phyloP scores from a whole-genome alignment of 2,329 filamentous ascomycete species.

The Fusarium sublunatum region DNA sequence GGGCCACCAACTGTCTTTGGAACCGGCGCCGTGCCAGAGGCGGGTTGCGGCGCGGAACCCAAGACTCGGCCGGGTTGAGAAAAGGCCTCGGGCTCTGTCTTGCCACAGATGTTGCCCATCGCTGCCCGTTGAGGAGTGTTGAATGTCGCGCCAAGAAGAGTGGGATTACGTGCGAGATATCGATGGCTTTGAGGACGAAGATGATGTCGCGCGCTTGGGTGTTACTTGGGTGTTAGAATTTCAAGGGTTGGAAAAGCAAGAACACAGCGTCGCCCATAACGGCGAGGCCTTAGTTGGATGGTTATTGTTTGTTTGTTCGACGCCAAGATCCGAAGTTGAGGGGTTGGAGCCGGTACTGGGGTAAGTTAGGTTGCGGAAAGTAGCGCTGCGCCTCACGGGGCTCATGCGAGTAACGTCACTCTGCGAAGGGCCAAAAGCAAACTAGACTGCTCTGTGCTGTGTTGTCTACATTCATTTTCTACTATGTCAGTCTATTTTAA shows the following conservation, averaged over 20 bases:
- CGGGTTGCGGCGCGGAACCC: constrained; percentile 63
- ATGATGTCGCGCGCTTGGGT: neutral
- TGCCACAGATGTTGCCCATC: constrained; percentile 92
- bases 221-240: neutral
- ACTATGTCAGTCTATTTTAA: neutral
- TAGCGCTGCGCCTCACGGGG: constrained; percentile 29
- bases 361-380: neutral
- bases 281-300: constrained; percentile 22
- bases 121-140: constrained; percentile 4
- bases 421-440: neutral
- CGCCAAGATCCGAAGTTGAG: constrained; percentile 33
- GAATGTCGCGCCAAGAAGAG: neutral
- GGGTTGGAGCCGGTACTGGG: constrained; percentile 9
- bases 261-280: constrained; percentile 12
- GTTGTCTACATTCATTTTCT: neutral
- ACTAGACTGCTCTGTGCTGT: neutral
- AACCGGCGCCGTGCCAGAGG: constrained; percentile 62
- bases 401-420: constrained; percentile 34
- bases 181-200: neutral
- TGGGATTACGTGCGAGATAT: neutral
- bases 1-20: constrained; percentile 65
- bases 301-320: neutral
- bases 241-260: neutral
- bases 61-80: constrained; percentile 78
- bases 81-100: constrained; percentile 77